These are phyloP conservation scores for Rhizophora mangle DNA, from an alignment of 345 rosid species.

Conservation along the genomic window DNA sequence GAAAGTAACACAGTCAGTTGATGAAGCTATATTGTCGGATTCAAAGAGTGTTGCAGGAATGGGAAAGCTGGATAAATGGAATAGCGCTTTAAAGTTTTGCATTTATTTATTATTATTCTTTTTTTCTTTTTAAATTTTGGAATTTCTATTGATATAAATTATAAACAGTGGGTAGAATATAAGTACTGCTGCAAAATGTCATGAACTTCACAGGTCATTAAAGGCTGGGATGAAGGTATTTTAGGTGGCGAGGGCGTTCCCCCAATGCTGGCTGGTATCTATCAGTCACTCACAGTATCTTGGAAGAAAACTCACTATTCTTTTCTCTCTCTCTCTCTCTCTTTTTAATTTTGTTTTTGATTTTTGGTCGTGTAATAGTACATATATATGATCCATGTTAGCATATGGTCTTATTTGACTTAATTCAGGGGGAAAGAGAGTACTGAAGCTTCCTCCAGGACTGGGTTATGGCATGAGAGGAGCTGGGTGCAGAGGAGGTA, in stretches of 20 bases:
- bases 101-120: no score
- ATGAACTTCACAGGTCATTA: slow-evolving; percentile 54
- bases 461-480: slow-evolving; percentile 88
- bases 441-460: slow-evolving; percentile 66
- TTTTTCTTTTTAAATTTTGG: no score
- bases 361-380: neutral
- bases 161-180: no score
- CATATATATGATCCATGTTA: neutral
- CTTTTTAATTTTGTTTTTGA: neutral
- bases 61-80: no score
- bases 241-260: slow-evolving; percentile 82
- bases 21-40: no score
- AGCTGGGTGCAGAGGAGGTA: slow-evolving; percentile 94
- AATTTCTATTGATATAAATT: no score
- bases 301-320: neutral
- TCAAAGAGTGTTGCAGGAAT: no score
- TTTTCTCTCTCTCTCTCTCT: no score
- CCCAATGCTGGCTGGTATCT: slow-evolving; percentile 82
- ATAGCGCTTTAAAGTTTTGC: no score
- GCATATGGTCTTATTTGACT: neutral
- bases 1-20: no score
- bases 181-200: neutral
- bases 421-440: slow-evolving; percentile 64
- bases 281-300: no score
- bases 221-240: slow-evolving; percentile 92